A percentile compares a stretch with the other conserved stretches of the same genome.
Conservation (phyloP, 2,329 filamentous ascomycete species). For the Epichloe elymi region DNA sequence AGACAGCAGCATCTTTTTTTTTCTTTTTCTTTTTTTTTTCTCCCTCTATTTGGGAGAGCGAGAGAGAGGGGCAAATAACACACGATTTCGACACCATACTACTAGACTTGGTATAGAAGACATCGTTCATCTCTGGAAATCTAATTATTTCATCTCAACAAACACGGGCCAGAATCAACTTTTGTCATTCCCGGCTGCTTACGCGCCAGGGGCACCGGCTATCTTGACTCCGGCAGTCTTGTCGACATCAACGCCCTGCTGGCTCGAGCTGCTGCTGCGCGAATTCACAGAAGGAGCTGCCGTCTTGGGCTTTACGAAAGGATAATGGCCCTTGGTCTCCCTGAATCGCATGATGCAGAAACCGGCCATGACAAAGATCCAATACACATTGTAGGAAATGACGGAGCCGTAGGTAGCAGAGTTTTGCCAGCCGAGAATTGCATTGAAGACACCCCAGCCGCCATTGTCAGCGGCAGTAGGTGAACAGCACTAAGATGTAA, state of each 20-base stretch:
- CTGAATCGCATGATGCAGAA: slow-evolving; percentile 54
- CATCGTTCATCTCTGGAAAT: no score
- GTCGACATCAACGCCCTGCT: slow-evolving; percentile 9
- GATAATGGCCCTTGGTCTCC: slow-evolving; percentile 42
- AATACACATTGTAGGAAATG: slow-evolving; percentile 79
- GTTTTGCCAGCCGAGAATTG: slow-evolving; percentile 77
- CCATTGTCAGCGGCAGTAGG: slow-evolving; percentile 58
- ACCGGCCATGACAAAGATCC: slow-evolving; percentile 60
- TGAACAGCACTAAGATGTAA: slow-evolving; percentile 56
- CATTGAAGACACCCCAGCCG: slow-evolving; percentile 81
- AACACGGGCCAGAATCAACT: no score
- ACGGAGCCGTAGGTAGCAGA: slow-evolving; percentile 80
- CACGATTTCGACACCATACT: no score
- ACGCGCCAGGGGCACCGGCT: slow-evolving; percentile 11
- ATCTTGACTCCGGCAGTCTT: slow-evolving; percentile 16
- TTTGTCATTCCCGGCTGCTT: background rate
- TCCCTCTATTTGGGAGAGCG: no score
- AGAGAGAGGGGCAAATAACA: no score
- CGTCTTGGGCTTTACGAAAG: slow-evolving; percentile 26
- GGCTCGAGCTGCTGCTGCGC: slow-evolving; percentile 15
- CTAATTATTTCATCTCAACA: no score
- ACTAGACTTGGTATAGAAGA: no score
- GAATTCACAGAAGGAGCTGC: slow-evolving; percentile 7
- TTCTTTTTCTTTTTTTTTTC: no score
- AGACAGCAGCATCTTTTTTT: background rate